Percentiles rank a stretch among this genome's conserved stretches.
phyloP scores from a whole-genome alignment of 495 filamentous ascomycete genomes.

The Mycothermus thermophilus region DNA sequence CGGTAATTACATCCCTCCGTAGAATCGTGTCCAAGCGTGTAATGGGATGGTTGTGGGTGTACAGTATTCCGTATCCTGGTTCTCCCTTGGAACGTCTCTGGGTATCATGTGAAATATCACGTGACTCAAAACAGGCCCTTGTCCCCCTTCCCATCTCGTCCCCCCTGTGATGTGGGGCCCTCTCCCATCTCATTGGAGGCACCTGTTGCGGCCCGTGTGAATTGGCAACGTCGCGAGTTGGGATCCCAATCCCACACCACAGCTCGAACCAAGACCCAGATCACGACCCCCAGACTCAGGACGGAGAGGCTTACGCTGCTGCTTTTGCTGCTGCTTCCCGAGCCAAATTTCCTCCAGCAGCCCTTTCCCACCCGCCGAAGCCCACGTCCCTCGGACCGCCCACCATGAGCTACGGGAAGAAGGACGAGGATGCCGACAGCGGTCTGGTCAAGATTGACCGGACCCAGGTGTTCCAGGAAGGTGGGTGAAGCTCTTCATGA shows the following conservation, averaged over 20 bases:
- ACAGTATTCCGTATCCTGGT: no score
- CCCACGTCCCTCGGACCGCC: conserved; percentile 17
- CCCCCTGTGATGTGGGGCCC: conserved; percentile 6
- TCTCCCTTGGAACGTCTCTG: no score
- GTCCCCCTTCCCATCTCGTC: no score
- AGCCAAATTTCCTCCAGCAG: conserved; percentile 9
- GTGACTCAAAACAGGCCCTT: no score
- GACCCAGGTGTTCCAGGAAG: conserved; percentile 98
- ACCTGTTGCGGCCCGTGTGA: conserved; percentile 10
- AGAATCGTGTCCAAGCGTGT: no score
- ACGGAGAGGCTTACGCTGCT: no score
- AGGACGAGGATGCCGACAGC: conserved; percentile 92
- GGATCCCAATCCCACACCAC: conserved; percentile 10
- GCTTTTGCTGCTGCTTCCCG: conserved; percentile 5
- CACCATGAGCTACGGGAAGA: conserved; percentile 92
- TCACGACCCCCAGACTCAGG: no score
- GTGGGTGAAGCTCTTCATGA: conserved; percentile 33
- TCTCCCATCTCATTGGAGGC: conserved; percentile 4
- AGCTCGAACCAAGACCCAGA: no score
- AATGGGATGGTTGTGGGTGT: no score
- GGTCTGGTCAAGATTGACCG: conserved; percentile 92
- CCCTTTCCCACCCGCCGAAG: conserved; percentile 11
- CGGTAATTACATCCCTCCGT: no score
- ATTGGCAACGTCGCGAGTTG: conserved; percentile 28
- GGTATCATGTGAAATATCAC: no score